phyloP scores from a whole-genome alignment of 164 flowering plant species.

The Liquidambar formosana region DNA sequence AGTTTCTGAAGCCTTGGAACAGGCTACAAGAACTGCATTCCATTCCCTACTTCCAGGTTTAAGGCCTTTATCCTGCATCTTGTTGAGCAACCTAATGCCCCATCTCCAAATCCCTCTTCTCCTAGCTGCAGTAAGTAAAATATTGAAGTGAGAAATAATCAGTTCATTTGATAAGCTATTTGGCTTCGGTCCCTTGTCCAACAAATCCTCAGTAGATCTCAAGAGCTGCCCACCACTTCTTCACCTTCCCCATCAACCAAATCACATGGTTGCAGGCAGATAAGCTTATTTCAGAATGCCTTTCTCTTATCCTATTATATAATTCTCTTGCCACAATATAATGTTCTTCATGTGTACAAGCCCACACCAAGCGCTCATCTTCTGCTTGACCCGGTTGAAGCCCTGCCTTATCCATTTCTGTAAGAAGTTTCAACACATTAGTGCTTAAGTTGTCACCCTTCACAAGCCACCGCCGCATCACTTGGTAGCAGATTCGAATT shows the following conservation, averaged over 20 bases:
- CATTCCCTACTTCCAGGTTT: constrained; percentile 83
- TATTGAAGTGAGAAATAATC: constrained; percentile 76
- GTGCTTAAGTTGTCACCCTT: constrained; percentile 39
- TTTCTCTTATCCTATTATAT: constrained; percentile 68
- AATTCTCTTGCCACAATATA: constrained; percentile 72
- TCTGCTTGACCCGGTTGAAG: constrained; percentile 55
- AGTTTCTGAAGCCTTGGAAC: constrained; percentile 91
- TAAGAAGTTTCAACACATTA: constrained; percentile 68
- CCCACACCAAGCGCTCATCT: constrained; percentile 83
- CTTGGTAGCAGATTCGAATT: constrained; percentile 72
- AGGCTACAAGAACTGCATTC: constrained; percentile 96
- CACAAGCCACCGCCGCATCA: constrained; percentile 86
- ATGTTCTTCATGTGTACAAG: constrained; percentile 78
- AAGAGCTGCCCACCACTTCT: constrained; percentile 98
- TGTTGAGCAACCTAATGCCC: constrained; percentile 81
- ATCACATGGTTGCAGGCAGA: constrained; percentile 92
- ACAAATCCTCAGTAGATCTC: constrained; percentile 86
- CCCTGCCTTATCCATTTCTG: constrained; percentile 64
- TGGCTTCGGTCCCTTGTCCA: constrained; percentile 93
- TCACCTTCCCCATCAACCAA: constrained; percentile 96
- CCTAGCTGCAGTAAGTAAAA: constrained; percentile 72
- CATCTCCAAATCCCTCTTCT: constrained; percentile 91
- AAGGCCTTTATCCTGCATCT: constrained; percentile 93
- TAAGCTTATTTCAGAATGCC: constrained; percentile 62
- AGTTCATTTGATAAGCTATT: constrained; percentile 80